phyloP scores from a whole-genome alignment of 371 early-diverging fungal species.

The Apophysomyces variabilis region DNA sequence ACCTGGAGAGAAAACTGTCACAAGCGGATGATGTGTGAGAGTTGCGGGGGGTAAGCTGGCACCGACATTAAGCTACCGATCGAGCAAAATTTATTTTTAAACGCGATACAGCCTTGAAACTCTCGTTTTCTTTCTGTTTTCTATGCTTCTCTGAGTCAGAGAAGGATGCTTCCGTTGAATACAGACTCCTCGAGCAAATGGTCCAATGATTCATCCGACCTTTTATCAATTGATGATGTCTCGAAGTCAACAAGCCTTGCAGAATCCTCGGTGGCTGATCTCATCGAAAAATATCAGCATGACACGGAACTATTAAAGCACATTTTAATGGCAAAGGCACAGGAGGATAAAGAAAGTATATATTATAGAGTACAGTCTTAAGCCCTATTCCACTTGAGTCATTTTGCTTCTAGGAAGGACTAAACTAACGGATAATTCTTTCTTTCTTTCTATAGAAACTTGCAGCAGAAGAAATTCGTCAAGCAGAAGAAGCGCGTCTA shows the following conservation, averaged over 20 bases:
- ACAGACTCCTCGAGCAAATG: not conserved
- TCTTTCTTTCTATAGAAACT: slow-evolving; percentile 20
- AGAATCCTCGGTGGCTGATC: slow-evolving; percentile 17
- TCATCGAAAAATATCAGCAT: slow-evolving; percentile 23
- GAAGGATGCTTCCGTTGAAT: slow-evolving; percentile 7
- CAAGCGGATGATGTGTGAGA: slow-evolving; percentile 6
- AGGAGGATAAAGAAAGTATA: slow-evolving; percentile 29
- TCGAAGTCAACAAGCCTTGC: not conserved
- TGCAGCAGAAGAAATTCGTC: slow-evolving; percentile 33
- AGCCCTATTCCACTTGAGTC: not conserved
- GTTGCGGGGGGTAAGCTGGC: slow-evolving; percentile 11
- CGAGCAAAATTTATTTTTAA: slow-evolving; percentile 25
- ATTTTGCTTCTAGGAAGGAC: too few species aligned
- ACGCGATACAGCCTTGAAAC: slow-evolving; percentile 15
- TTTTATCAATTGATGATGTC: slow-evolving; percentile 11
- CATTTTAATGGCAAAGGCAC: slow-evolving; percentile 27
- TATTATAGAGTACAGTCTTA: not conserved
- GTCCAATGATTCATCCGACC: slow-evolving; percentile 5
- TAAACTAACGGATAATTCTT: not conserved
- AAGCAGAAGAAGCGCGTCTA: slow-evolving; percentile 31
- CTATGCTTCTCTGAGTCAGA: not conserved
- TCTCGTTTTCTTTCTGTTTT: slow-evolving; percentile 11
- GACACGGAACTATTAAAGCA: slow-evolving; percentile 25
- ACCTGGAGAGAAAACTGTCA: slow-evolving; percentile 9
- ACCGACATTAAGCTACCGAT: slow-evolving; percentile 43